Base-by-base conservation (phyloP, 2,329 filamentous ascomycete genomes). In the Helminthosporium solani region DNA sequence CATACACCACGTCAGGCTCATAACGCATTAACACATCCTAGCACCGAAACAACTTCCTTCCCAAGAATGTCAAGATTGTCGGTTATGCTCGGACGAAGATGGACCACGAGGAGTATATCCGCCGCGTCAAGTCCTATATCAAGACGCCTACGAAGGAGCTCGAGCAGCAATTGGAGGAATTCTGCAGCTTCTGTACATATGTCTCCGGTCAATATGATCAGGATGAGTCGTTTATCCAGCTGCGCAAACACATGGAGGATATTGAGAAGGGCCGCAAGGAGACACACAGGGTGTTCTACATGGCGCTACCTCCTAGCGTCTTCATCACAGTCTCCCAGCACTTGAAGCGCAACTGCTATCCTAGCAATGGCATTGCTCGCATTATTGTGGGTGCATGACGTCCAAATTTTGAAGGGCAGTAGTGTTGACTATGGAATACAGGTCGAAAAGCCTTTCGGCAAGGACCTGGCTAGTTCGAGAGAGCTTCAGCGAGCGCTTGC, bases 1-100 rank as follows among this genome's bases (percentile, higher is more conserved):
- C 56, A 45, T 41, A 21, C 37, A 33, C 44, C 31, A 41, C 42
- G 37, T 28, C 33, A 30, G 46, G 31, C 39, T 42, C 46, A 19
- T 34, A 25, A 33, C 28, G 34, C 25, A 46, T 58, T 65, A 57
- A 66, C 53, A 46, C 43, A 39, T 58, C 60, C 56, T 69, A 96
- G 91, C 96, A 92, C 78, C 90, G 94, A 70, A 99, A 99, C 79
- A 92, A 96, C 75, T 99, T 97, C 79, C 88, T 99, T 41, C 94
- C 76, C 64, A 95, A 95, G 76, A 90, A 95, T 74, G 90, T 96
- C 75, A 88, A 85, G 74, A 96, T 99, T 70, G 85, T 99, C 66
- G 94, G 94, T 78, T 99, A 99, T 89, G 94, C 94, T 64, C 86
- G 94, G 71, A 99, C 94, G 63, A 96, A 96, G 81, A 99, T 99